Base-by-base conservation (phyloP, 2,329 filamentous ascomycete genomes). In the Celoporthe dispersa region DNA sequence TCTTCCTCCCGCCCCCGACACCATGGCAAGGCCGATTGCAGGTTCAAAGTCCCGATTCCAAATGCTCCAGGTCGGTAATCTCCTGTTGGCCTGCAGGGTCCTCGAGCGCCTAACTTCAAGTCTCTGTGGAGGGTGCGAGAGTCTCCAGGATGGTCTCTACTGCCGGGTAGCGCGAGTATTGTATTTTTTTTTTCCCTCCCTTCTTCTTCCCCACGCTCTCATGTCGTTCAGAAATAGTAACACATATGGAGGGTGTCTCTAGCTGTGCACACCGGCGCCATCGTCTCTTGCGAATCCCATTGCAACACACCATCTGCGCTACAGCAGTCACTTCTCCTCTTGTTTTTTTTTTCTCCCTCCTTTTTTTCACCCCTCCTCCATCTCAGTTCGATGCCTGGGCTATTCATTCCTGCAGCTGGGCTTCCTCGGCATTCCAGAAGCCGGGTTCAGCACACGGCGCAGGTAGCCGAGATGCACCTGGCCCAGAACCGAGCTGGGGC, bases 401-500 rank as follows among this genome's bases (percentile, higher is more conserved):
- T 25, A 35, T 37, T 33, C 19, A 2, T 60, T 60, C 16, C 37
- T 37, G 7, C 33, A 25, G 22, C 22, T 37, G 57, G 19, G 57
- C 22, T 64, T 39, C 31, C n/a, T 48, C 31, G 12, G 44, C 33
- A 8, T 41, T 60, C 51, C 48, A 44, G n/a, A 57, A 14, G n/a
- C n/a, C 64, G n/a, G 51, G 7, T 55, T 65, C 9, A 55, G 48
- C 48, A n/a, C 37, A 25, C 28, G 37, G 16, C 59, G 57, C 33
- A 25, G 19, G 48, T 19, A 53, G 9, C 25, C 5, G 9, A 33
- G 28, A 7, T 3, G 25, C 14, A 28, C 6, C 51, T 55, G 51
- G 12, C 25, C 16, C 64, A 51, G 41, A 67, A 37, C 55, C n/a
- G 41, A 60, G 57, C 39, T 51, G 44, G 51, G 9, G 66, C 66